Evolutionary conservation across 2,329 filamentous ascomycete species (phyloP).

Genomic region (Ceratocystis cacaofunesta): DNA sequence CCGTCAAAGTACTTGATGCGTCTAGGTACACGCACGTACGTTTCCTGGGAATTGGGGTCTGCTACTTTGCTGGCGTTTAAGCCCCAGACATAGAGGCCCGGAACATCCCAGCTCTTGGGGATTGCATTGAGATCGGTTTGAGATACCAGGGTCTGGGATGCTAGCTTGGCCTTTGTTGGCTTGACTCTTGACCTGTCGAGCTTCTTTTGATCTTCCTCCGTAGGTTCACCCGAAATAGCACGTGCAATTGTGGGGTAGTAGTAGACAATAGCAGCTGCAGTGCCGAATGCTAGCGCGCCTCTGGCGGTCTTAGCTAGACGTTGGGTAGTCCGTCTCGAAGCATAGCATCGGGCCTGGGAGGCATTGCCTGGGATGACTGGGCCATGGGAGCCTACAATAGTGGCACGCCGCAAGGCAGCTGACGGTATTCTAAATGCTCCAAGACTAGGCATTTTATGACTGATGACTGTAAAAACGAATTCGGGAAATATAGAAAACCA

Average conservation of each 20-base stretch:
- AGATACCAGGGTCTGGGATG: slow-evolving; percentile 58
- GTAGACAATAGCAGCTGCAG: slow-evolving; percentile 17
- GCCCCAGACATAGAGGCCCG: slow-evolving; percentile 89
- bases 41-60: slow-evolving; percentile 65
- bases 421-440: slow-evolving; percentile 8
- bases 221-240: slow-evolving; percentile 9
- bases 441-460: slow-evolving; percentile 8
- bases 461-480: neutral
- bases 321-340: slow-evolving; percentile 5
- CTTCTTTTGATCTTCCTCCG: slow-evolving; percentile 17
- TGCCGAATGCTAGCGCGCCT: slow-evolving; percentile 13
- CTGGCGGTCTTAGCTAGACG: slow-evolving; percentile 8
- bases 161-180: slow-evolving; percentile 45
- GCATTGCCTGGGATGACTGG: neutral
- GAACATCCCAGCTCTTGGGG: slow-evolving; percentile 55
- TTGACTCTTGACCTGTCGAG: slow-evolving; percentile 54
- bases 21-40: slow-evolving; percentile 62
- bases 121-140: slow-evolving; percentile 1
- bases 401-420: slow-evolving; percentile 11
- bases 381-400: neutral
- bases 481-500: neutral
- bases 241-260: slow-evolving; percentile 16
- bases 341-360: slow-evolving; percentile 4
- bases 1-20: slow-evolving; percentile 73
- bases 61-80: slow-evolving; percentile 75